Base-by-base conservation (phyloP, 129 eudicot genomes). In the Lonicera japonica region DNA sequence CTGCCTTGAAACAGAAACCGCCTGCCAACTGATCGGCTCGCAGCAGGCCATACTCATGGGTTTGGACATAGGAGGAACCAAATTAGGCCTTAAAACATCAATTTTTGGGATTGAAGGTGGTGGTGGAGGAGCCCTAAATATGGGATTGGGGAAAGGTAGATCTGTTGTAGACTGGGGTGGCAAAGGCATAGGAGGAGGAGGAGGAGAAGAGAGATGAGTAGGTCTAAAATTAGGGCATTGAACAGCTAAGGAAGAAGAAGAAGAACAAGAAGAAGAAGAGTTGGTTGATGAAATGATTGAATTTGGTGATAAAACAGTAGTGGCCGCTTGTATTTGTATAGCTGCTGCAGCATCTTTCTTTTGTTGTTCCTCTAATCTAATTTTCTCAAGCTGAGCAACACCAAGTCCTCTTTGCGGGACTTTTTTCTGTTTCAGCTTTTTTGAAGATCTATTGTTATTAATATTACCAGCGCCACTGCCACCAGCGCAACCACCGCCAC, bases 351-450 rank as follows among this genome's bases (percentile, higher is more conserved):
- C 83, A 34, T 79, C 90, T 13, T 73, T 79, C 61, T 79, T 86
- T 22, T 76, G 78, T 39, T 83, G 87, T 64, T 90, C 94, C 63
- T 90, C 97, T 9, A 76, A 61, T 67, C 87, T 79, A 53, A 90
- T 82, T 73, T 79, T 90, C 43, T 90, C 97, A 67, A 90, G 95
- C 68, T 90, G 97, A 21, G 97, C 97, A 46, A 90, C 95, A 9
- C 97, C 97, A 68, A 90, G 70, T 47, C 97, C 97, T 77, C 97
- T 90, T 29, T 90, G 97, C 4, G 97, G 90, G 21, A 87, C 90
- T 58, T 90, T 90, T 51, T 86, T 87, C 15, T 70, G 90, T 70
- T 90, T 90, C 65, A 74, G 54, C 75, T 82, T 84, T 63, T 84
- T 90, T 0, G 80, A 75, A 40, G 82, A 70, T 73, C 82, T 74